A percentile compares a stretch with the other conserved stretches of the same genome.
Conservation (phyloP, 2,329 filamentous ascomycete genomes). For the Westerdykella sp. region DNA sequence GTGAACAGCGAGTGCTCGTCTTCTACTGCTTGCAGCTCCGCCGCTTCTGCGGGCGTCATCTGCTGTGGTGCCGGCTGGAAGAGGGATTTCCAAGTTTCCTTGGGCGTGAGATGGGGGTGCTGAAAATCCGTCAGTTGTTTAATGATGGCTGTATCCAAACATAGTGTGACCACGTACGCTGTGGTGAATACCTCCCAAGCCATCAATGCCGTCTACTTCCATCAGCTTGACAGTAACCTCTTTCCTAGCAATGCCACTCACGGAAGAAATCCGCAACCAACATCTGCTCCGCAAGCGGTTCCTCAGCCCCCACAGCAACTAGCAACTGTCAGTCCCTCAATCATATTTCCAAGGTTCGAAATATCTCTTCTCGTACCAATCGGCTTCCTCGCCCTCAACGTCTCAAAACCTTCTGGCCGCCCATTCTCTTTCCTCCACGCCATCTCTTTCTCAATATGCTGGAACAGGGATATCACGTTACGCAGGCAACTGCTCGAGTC, state of each 20-base stretch:
- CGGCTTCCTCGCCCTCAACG: slow-evolving; percentile 67
- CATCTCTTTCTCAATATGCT: slow-evolving; percentile 83
- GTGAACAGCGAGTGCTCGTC: slow-evolving; percentile 55
- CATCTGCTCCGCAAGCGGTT: slow-evolving; percentile 75
- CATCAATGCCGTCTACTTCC: slow-evolving; percentile 42
- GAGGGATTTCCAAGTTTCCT: slow-evolving; percentile 44
- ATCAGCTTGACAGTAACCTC: slow-evolving; percentile 1
- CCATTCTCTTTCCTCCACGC: slow-evolving; percentile 71
- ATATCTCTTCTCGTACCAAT: slow-evolving; percentile 38
- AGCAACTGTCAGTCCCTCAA: not conserved
- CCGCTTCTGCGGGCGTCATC: slow-evolving; percentile 27
- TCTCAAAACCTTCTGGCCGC: slow-evolving; percentile 63
- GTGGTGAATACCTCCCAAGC: slow-evolving; percentile 45
- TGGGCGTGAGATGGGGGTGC: slow-evolving; percentile 45
- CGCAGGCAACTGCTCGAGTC: slow-evolving; percentile 61
- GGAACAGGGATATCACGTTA: slow-evolving; percentile 85
- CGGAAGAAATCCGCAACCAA: slow-evolving; percentile 71
- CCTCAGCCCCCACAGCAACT: slow-evolving; percentile 79
- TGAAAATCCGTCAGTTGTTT: slow-evolving; percentile 12
- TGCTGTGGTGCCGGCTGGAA: slow-evolving; percentile 35
- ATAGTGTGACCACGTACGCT: slow-evolving; percentile 29
- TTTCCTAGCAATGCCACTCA: slow-evolving; percentile 41
- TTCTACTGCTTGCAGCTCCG: slow-evolving; percentile 33
- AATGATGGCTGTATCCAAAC: too few relatives aligned
- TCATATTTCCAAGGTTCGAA: too few relatives aligned